phyloP scores from a whole-genome alignment of 2,329 filamentous ascomycete genomes.

The Aspergillus caelatus region DNA sequence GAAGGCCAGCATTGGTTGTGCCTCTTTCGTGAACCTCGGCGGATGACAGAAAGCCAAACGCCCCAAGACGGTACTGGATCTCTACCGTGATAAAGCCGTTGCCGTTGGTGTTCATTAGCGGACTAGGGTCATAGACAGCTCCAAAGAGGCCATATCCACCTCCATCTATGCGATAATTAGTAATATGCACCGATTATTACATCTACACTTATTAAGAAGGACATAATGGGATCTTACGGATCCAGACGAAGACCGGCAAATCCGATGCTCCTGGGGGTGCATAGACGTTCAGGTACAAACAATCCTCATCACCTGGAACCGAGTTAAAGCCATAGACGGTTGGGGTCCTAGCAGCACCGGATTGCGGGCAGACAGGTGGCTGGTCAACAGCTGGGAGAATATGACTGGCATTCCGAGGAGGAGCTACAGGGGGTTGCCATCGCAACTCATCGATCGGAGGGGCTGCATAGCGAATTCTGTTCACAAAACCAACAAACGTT shows the following conservation, averaged over 20 bases:
- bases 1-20: background rate
- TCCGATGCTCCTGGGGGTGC: background rate
- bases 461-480: conserved; percentile 7
- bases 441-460: conserved; percentile 7
- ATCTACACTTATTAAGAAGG: background rate
- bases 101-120: background rate
- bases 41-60: conserved; percentile 4
- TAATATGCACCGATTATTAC: background rate
- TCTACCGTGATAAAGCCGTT: conserved; percentile 1
- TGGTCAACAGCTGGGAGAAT: conserved; percentile 4
- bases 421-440: conserved; percentile 6
- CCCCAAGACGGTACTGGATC: conserved; percentile 5
- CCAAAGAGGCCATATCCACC: background rate
- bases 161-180: background rate
- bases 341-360: background rate
- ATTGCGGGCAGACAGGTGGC: conserved; percentile 2
- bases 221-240: background rate
- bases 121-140: background rate
- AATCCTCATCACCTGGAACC: background rate
- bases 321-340: background rate
- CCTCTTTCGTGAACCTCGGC: background rate
- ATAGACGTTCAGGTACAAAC: conserved; percentile 6
- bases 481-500: background rate
- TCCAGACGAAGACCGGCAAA: conserved; percentile 9
- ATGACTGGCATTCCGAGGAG: background rate